Base-by-base conservation (phyloP, 768 basidiomycete species). In the Suillus lakei region DNA sequence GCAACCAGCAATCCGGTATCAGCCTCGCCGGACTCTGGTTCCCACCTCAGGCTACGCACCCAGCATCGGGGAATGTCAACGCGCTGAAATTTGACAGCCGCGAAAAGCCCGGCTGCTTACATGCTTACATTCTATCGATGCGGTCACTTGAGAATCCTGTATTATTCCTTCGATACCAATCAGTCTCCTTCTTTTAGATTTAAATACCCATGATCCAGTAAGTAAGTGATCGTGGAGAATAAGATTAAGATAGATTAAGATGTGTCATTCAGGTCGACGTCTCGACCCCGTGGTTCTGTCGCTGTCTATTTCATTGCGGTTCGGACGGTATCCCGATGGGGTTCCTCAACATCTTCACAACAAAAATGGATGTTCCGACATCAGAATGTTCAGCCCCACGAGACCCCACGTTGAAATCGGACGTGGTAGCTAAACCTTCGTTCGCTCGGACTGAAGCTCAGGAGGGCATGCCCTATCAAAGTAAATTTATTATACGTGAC, bases 21-120 rank as follows among this genome's bases (percentile, higher is more conserved):
- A 50, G 28, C n/a, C 30, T 9, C 15, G 51, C 62, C 43, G 63
- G 62, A 23, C 15, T 53, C 64, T 21, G 18, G 46, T 26, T 38
- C 60, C 58, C 41, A 30, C 41, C n/a, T 18, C 16, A 61, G 58
- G 16, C 32, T 48, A 48, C 10, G 30, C 21, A 5, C 32, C 30
- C 21, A 23, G 13, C 36, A 9, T 23, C 56, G 23, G 56, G 39
- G 16, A 18, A 58, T 39, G 26, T 36, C 23, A 56, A 55, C 43
- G 10, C 8, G 34, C 23, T 34, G n/a, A 23, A 44, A 38, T 34
- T 62, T 34, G 60, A 63, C 62, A 63, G 39, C 41, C 46, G 48
- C 61, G 64, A 65, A 50, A 61, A 65, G 41, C 61, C 50, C 61
- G 64, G 61, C 38, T 18, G 64, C 41, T 62, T 61, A 63, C 46